phyloP scores from a whole-genome alignment of 371 early-diverging fungal species.

The Mortierella sp. region DNA sequence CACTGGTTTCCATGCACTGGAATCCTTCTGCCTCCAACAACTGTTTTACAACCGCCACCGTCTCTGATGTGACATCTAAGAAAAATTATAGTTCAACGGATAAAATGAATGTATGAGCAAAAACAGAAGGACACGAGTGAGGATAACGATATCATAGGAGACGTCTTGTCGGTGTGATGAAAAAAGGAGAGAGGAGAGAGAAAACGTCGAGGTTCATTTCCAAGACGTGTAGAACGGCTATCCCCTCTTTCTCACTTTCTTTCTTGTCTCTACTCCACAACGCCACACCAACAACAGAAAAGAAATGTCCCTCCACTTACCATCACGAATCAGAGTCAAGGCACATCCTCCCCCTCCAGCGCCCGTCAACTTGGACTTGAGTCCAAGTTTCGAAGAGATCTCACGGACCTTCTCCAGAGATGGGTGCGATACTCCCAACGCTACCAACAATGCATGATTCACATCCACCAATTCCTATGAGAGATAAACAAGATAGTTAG shows the following conservation, averaged over 20 bases:
- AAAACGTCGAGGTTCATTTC: neutral
- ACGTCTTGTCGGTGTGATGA: neutral
- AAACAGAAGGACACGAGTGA: neutral
- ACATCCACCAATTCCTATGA: constrained; percentile 79
- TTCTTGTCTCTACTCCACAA: neutral
- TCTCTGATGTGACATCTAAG: constrained; percentile 47
- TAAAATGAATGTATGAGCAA: neutral
- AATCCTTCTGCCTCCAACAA: constrained; percentile 72
- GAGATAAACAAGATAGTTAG: no score
- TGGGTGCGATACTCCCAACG: constrained; percentile 89
- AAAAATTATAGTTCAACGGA: neutral
- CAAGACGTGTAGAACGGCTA: neutral
- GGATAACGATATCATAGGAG: no score
- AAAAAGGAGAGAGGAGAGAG: neutral
- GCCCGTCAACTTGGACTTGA: constrained; percentile 94
- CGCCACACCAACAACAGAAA: neutral
- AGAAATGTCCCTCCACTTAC: constrained; percentile 55
- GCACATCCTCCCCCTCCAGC: constrained; percentile 99
- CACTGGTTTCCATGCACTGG: constrained; percentile 79
- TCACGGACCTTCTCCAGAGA: constrained; percentile 84
- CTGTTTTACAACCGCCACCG: constrained; percentile 60
- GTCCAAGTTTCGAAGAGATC: constrained; percentile 70
- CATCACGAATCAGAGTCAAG: constrained; percentile 82
- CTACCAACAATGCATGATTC: constrained; percentile 85
- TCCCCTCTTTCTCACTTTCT: neutral